phyloP scores from a whole-genome alignment of 2,329 filamentous ascomycete genomes.

The Pseudogymnoascus sp. region DNA sequence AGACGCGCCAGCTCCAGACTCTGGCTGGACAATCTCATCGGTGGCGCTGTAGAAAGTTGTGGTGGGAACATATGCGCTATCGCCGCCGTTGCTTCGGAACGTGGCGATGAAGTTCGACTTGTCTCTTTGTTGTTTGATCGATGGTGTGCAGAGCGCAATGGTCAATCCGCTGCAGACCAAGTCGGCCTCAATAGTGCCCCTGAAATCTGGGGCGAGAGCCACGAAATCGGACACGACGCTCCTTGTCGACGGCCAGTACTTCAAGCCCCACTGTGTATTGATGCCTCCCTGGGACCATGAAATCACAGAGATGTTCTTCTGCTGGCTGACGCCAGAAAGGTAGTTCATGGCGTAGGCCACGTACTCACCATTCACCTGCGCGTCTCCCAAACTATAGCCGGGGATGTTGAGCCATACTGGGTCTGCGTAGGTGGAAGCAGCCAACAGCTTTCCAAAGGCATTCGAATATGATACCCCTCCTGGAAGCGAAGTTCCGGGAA shows the following conservation, averaged over 20 bases:
- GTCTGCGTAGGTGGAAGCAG: conserved; percentile 38
- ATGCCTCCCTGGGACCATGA: conserved; percentile 52
- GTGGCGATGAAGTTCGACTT: conserved; percentile 38
- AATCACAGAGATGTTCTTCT: conserved; percentile 39
- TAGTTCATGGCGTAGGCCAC: conserved; percentile 55
- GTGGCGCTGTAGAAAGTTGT: conserved; percentile 46
- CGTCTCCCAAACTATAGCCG: conserved; percentile 40
- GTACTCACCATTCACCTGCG: conserved; percentile 48
- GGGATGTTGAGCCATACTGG: conserved; percentile 53
- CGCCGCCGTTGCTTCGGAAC: conserved; percentile 40
- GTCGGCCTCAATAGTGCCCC: conserved; percentile 38
- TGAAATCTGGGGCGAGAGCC: conserved; percentile 47
- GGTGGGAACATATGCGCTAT: conserved; percentile 49
- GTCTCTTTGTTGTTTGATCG: conserved; percentile 43
- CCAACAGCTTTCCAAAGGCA: conserved; percentile 46
- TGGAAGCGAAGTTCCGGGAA: conserved; percentile 47
- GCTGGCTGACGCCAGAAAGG: conserved; percentile 37
- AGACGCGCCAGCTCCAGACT: conserved; percentile 41
- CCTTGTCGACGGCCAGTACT: conserved; percentile 50
- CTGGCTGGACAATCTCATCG: conserved; percentile 49
- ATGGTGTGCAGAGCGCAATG: conserved; percentile 31
- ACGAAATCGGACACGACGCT: conserved; percentile 43
- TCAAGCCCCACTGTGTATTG: conserved; percentile 50
- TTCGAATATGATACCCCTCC: conserved; percentile 33
- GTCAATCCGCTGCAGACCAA: conserved; percentile 22